Conservation (phyloP, 345 rosid species). For the Cochlearia excelsa region DNA sequence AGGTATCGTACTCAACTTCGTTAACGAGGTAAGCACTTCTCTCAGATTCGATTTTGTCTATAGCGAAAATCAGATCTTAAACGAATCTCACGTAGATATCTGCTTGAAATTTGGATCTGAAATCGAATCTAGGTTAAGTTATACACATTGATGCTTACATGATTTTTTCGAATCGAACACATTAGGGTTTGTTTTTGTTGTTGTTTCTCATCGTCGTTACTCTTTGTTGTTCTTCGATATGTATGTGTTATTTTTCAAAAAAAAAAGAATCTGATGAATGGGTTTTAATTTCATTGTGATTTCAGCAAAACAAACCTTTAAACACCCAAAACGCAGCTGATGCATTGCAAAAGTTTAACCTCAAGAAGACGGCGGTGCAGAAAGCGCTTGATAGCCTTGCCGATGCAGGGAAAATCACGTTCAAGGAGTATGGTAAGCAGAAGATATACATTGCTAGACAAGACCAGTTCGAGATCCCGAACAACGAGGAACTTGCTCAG, state of each 20-base stretch:
- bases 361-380: conserved; percentile 81
- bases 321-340: conserved; percentile 91
- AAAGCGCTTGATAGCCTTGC: conserved; percentile 82
- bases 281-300: neutral
- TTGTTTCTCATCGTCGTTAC: neutral
- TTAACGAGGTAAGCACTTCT: conserved; percentile 60
- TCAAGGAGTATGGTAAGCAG: conserved; percentile 96
- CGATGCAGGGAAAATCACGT: conserved; percentile 67
- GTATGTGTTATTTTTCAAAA: no score
- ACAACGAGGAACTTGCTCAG: conserved; percentile 65
- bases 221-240: no score
- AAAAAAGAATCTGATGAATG: conserved; percentile 2
- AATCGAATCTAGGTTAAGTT: no score
- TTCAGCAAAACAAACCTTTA: conserved; percentile 84
- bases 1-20: conserved; percentile 91
- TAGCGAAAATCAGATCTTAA: conserved; percentile 1
- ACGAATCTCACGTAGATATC: neutral
- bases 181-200: neutral
- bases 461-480: conserved; percentile 86
- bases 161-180: neutral
- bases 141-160: neutral
- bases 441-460: conserved; percentile 86
- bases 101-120: neutral
- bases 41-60: neutral
- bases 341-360: conserved; percentile 81